These are phyloP conservation scores for Fusarium sp. DNA, from an alignment of 2,329 filamentous ascomycete genomes.

Conservation along the genomic window DNA sequence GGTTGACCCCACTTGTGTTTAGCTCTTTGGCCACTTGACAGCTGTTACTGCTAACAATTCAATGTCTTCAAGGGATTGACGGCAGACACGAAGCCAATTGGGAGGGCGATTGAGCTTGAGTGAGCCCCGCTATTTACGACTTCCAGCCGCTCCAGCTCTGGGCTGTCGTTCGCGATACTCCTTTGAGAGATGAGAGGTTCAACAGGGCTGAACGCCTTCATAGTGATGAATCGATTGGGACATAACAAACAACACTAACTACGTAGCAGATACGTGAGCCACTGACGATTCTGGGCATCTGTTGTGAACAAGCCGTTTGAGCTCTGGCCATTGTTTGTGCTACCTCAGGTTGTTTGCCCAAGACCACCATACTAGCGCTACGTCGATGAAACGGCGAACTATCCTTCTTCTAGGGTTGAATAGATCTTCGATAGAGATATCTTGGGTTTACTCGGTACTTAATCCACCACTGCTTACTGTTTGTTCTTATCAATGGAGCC, in stretches of 20 bases:
- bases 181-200: slow-evolving; percentile 5
- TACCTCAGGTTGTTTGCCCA: slow-evolving; percentile 4
- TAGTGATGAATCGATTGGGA: neutral
- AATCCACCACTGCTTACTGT: neutral
- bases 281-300: neutral
- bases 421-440: slow-evolving; percentile 12
- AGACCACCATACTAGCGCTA: neutral
- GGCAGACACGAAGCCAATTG: slow-evolving; percentile 22
- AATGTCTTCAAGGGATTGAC: slow-evolving; percentile 8
- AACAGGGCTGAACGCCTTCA: slow-evolving; percentile 9
- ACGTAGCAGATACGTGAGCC: neutral
- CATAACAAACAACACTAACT: neutral
- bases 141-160: neutral
- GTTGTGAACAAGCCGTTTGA: neutral
- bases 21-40: slow-evolving; percentile 40
- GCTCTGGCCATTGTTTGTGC: neutral
- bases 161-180: neutral
- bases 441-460: neutral
- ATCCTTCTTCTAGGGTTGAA: slow-evolving; percentile 22
- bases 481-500: neutral
- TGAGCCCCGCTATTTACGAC: slow-evolving; percentile 2
- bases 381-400: neutral
- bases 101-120: slow-evolving; percentile 17
- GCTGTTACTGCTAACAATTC: slow-evolving; percentile 39
- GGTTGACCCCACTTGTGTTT: slow-evolving; percentile 37